These are phyloP conservation scores for Parastagonospora nodorum DNA, from an alignment of 2,329 filamentous ascomycete species.

Conservation along the genomic window DNA sequence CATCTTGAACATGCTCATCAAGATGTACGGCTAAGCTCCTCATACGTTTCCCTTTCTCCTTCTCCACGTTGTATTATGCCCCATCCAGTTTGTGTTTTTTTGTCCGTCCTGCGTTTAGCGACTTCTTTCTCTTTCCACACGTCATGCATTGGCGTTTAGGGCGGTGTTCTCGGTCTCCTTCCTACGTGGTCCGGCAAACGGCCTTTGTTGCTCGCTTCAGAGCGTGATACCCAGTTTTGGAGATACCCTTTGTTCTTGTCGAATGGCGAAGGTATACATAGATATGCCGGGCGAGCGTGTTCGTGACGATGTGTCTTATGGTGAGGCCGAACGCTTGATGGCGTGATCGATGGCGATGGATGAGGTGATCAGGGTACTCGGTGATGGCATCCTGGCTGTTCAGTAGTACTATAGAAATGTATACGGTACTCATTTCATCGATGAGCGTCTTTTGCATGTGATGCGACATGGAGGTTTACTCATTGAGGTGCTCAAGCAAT, in stretches of 20 bases:
- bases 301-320: too few species aligned
- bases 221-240: conserved; percentile 28
- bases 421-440: background rate
- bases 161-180: background rate
- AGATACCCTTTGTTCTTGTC: conserved; percentile 23
- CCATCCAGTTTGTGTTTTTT: conserved; percentile 10
- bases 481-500: background rate
- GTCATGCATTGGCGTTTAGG: conserved; percentile 21
- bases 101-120: conserved; percentile 33
- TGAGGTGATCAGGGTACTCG: background rate
- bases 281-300: too few species aligned
- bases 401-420: too few species aligned
- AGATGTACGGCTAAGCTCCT: conserved; percentile 43
- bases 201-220: background rate
- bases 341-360: conserved; percentile 1
- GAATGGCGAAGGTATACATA: too few species aligned
- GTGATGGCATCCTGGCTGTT: too few species aligned
- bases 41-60: conserved; percentile 11
- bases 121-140: conserved; percentile 7
- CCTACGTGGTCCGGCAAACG: conserved; percentile 1
- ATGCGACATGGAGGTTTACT: background rate
- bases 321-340: background rate
- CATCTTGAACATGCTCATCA: conserved; percentile 46
- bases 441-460: background rate
- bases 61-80: conserved; percentile 19